These are phyloP conservation scores for Solanum corneliomulleri DNA, from an alignment of 257 asterid species.

Conservation along the genomic window DNA sequence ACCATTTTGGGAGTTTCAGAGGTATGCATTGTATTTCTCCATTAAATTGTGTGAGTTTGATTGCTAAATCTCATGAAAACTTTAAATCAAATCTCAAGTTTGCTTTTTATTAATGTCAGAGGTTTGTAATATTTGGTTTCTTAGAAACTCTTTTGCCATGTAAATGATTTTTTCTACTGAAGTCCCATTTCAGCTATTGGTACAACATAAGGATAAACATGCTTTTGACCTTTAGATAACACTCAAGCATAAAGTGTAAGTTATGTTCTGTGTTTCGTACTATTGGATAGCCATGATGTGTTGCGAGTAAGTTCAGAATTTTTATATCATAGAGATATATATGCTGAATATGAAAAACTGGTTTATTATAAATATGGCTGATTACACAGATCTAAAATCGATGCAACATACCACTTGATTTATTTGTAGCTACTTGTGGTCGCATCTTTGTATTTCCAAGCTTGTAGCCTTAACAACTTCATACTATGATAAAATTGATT, in stretches of 20 bases:
- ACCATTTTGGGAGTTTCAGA: slow-evolving; percentile 82
- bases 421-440: neutral
- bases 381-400: neutral
- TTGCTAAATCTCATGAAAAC: neutral
- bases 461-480: neutral
- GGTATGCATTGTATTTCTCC: slow-evolving; percentile 30
- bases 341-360: neutral
- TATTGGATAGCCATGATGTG: neutral
- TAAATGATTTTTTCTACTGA: neutral
- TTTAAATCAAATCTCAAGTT: neutral
- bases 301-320: neutral
- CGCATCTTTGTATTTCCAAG: neutral
- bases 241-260: neutral
- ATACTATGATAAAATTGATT: neutral
- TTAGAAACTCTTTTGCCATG: neutral
- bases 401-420: neutral
- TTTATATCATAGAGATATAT: neutral
- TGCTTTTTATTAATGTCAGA: neutral
- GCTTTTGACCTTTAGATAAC: neutral
- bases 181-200: neutral
- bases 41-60: neutral
- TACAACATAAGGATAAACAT: neutral
- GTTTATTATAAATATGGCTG: neutral
- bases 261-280: neutral
- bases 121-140: neutral